Base-by-base conservation (phyloP, 1,284 basidiomycete species). In the Tilletia horrida region DNA sequence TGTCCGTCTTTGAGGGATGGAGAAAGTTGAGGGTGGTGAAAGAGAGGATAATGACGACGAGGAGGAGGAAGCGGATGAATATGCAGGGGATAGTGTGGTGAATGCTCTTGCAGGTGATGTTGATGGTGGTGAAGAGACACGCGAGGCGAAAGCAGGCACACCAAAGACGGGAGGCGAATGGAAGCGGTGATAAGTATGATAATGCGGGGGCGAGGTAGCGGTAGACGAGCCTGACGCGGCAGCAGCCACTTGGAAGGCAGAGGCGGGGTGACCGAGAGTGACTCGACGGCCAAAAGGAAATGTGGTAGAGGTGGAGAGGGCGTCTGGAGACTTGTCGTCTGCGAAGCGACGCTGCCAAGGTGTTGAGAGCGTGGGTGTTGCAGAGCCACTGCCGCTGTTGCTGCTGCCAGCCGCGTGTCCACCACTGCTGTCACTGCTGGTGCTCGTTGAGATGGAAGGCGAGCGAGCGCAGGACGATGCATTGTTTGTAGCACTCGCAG, bases 281-380 rank as follows among this genome's bases (percentile, higher is more conserved):
- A 29, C 55, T 25, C 55, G 55, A 59, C 55, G 55, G 8, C 27
- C 27, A 29, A 35, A 59, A 27, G 55, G 55, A 6, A 59, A 59
- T 1, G 55, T n/a, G 7, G 55, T 29, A 25, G 55, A 59, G 23
- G 55, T 59, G 4, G 55, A 25, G 29, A 59, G 31, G 9, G 35
- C 35, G 35, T 40, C 35, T 40, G 55, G 55, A 6, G 55, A 59
- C 9, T 25, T 59, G 25, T 25, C 27, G n/a, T 59, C 55, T 59
- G 55, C 55, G 55, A 59, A 59, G 16, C 55, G 55, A 0, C 55
- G 55, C 31, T 59, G 27, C 55, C 55, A 59, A 29, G 55, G 55
- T 18, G 55, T 59, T 25, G 55, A 59, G 14, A 59, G 50, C 11
- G 50, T 27, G 35, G 35, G 35, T 40, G 35, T 40, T 40, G 35